Conservation (phyloP, 352 stramenopile species). For the Globisporangium sylvaticum region DNA sequence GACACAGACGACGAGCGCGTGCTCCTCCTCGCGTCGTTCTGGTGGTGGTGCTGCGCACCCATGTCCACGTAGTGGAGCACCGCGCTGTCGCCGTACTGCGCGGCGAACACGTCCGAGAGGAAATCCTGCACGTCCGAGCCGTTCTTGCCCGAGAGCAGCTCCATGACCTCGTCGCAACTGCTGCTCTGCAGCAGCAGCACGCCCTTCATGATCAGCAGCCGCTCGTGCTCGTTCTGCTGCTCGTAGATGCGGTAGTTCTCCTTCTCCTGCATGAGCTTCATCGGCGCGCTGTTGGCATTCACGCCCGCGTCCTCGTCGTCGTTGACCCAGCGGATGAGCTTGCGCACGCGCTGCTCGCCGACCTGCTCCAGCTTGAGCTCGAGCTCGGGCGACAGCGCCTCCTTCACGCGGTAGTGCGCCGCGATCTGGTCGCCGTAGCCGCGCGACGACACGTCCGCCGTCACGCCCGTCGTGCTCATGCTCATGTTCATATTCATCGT, state of each 20-base stretch:
- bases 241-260: conserved; percentile 81
- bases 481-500: conserved; percentile 18
- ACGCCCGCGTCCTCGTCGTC: conserved; percentile 42
- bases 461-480: conserved; percentile 27
- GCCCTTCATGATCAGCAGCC: conserved; percentile 67
- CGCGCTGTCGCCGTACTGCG: conserved; percentile 52
- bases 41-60: conserved; percentile 17
- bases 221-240: conserved; percentile 41
- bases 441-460: conserved; percentile 25
- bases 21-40: not conserved
- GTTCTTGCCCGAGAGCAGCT: conserved; percentile 46
- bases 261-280: conserved; percentile 56
- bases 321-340: conserved; percentile 62
- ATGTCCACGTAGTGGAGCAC: conserved; percentile 52
- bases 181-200: conserved; percentile 64
- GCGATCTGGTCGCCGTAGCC: conserved; percentile 54
- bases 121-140: conserved; percentile 40
- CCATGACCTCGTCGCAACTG: conserved; percentile 66
- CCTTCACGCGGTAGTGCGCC: conserved; percentile 53
- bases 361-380: conserved; percentile 37
- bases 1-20: conserved; percentile 4
- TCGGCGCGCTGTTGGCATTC: not conserved
- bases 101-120: conserved; percentile 54
- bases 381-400: conserved; percentile 37
- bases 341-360: conserved; percentile 47